phyloP scores from a whole-genome alignment of 805 yeast species.

The Isabelozyma rhagii region DNA sequence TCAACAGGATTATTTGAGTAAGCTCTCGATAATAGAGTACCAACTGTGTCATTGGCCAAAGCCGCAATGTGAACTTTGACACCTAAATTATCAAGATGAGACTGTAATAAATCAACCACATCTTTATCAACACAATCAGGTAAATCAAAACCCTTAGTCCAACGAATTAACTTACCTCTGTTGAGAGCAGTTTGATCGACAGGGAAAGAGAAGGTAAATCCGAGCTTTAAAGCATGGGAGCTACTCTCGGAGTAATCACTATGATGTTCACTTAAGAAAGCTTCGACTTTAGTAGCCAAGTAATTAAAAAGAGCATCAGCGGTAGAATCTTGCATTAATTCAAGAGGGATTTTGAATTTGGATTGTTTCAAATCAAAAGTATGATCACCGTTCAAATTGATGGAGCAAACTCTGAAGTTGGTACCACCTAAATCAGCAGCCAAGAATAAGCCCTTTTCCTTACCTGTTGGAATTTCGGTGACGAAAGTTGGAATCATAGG shows the following conservation, averaged over 20 bases:
- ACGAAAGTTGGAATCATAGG: constrained; percentile 96
- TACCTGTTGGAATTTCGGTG: constrained; percentile 80
- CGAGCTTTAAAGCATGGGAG: constrained; percentile 55
- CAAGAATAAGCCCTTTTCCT: constrained; percentile 74
- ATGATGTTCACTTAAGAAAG: constrained; percentile 69
- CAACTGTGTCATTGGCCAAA: constrained; percentile 93
- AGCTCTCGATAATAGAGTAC: constrained; percentile 85
- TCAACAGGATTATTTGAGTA: constrained; percentile 64
- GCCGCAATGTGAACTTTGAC: constrained; percentile 77
- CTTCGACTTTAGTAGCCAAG: constrained; percentile 66
- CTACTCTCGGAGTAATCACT: constrained; percentile 30
- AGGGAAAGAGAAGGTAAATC: constrained; percentile 94
- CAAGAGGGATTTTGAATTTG: constrained; percentile 76
- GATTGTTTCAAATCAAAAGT: constrained; percentile 75
- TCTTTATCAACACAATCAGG: constrained; percentile 83
- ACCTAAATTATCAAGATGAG: constrained; percentile 55
- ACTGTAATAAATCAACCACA: constrained; percentile 71
- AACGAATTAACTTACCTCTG: constrained; percentile 79
- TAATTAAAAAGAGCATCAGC: constrained; percentile 68
- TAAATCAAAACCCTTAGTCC: constrained; percentile 95
- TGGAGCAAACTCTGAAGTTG: constrained; percentile 92
- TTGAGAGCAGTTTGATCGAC: constrained; percentile 79
- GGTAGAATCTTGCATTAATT: constrained; percentile 62
- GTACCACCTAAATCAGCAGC: constrained; percentile 98
- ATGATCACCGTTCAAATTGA: constrained; percentile 69